Conservation (phyloP, 2,329 filamentous ascomycete species). For the Metarhizium humberi region DNA sequence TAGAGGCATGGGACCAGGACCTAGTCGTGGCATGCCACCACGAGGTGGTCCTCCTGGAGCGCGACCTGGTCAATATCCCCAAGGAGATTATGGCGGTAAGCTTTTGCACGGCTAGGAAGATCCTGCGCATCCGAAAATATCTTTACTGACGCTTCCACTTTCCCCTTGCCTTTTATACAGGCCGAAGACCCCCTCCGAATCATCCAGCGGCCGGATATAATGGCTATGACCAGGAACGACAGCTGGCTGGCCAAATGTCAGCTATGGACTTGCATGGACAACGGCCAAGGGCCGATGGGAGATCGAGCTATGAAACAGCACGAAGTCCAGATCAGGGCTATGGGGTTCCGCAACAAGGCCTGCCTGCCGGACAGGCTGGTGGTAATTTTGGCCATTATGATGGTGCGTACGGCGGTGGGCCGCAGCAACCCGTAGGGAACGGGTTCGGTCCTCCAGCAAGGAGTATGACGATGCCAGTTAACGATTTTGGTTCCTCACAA, state of each 20-base stretch:
- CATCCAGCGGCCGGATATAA: constrained; percentile 12
- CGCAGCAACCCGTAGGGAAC: constrained; percentile 23
- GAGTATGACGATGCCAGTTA: constrained; percentile 53
- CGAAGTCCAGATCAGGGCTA: constrained; percentile 18
- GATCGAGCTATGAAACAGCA: constrained; percentile 17
- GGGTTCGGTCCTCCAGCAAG: constrained; percentile 43
- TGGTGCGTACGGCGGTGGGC: constrained; percentile 14
- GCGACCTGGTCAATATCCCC: constrained; percentile 3
- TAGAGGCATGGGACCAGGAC: constrained; percentile 14
- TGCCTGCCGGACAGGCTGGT: constrained; percentile 17
- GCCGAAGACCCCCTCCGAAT: constrained; percentile 11
- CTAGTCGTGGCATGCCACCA: constrained; percentile 16
- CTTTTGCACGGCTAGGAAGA: neutral
- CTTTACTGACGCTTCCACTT: neutral
- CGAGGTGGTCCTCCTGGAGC: constrained; percentile 1
- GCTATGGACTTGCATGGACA: constrained; percentile 25
- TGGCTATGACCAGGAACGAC: constrained; percentile 18
- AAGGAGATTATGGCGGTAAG: constrained; percentile 6
- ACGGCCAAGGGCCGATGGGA: constrained; percentile 12
- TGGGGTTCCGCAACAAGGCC: constrained; percentile 15
- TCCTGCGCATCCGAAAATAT: neutral
- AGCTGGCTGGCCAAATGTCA: constrained; percentile 24
- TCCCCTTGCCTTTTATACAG: constrained; percentile 12
- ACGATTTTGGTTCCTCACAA: constrained; percentile 33
- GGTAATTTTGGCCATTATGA: constrained; percentile 18